phyloP scores from a whole-genome alignment of 495 filamentous ascomycete species.

The Tuber indicum region DNA sequence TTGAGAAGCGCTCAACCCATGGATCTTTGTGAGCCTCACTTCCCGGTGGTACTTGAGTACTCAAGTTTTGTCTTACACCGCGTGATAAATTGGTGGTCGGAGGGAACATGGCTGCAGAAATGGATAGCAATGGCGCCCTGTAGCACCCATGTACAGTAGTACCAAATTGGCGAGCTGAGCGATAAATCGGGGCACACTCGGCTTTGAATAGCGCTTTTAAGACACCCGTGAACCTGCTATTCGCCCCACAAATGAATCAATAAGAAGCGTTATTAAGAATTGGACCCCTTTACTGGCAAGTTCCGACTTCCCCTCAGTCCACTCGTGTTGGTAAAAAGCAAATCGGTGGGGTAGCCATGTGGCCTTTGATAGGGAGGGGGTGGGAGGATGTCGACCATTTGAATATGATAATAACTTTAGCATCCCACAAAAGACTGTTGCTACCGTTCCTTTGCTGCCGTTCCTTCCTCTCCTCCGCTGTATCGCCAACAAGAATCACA shows the following conservation, averaged over 20 bases:
- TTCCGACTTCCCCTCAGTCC: neutral
- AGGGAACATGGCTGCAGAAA: neutral
- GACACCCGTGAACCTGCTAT: neutral
- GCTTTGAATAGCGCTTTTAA: neutral
- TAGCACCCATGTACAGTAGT: neutral
- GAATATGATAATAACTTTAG: neutral
- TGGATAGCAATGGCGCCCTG: neutral
- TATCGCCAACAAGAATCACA: neutral
- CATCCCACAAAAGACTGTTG: neutral
- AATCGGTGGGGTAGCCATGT: neutral
- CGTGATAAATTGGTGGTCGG: neutral
- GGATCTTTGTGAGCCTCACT: neutral
- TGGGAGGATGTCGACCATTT: neutral
- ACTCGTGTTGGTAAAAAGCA: neutral
- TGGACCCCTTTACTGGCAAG: constrained; percentile 1
- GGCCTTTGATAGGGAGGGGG: neutral
- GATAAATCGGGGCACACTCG: neutral
- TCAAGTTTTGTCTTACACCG: neutral
- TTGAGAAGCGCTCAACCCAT: neutral
- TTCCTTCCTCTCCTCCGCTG: neutral
- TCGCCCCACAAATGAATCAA: neutral
- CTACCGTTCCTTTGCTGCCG: neutral
- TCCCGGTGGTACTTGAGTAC: neutral
- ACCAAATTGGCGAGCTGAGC: neutral
- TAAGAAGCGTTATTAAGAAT: neutral